A percentile compares a stretch with the other conserved stretches of the same genome.
These are phyloP conservation scores for Gypsophila paniculata DNA, from an alignment of 179 eudicot genomes.

Conservation along the genomic window DNA sequence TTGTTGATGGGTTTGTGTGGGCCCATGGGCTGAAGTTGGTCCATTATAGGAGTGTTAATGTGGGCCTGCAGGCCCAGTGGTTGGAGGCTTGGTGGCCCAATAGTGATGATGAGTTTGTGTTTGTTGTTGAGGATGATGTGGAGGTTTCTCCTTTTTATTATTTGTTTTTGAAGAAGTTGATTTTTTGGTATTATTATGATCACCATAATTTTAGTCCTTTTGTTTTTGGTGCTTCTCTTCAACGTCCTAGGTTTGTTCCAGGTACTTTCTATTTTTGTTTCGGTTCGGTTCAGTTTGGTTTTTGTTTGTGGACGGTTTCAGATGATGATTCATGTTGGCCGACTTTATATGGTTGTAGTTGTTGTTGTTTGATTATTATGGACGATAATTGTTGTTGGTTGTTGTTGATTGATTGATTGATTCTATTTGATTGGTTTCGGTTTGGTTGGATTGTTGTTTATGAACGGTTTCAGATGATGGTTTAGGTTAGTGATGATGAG, in stretches of 20 bases:
- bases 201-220: slow-evolving; percentile 55
- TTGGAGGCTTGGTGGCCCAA: slow-evolving; percentile 95
- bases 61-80: slow-evolving; percentile 95
- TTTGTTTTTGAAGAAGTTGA: slow-evolving; percentile 54
- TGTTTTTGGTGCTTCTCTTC: slow-evolving; percentile 83
- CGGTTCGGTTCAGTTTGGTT: not conserved
- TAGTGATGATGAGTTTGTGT: slow-evolving; percentile 77
- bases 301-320: not conserved
- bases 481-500: too few relatives aligned
- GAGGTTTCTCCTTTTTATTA: slow-evolving; percentile 79
- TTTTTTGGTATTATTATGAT: slow-evolving; percentile 60
- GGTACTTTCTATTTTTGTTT: slow-evolving; percentile 44
- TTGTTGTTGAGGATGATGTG: slow-evolving; percentile 94
- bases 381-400: too few relatives aligned
- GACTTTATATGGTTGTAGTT: too few relatives aligned
- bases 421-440: too few relatives aligned
- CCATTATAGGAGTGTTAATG: slow-evolving; percentile 74
- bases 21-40: slow-evolving; percentile 64
- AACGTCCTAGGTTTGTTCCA: slow-evolving; percentile 96
- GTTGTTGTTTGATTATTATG: too few relatives aligned
- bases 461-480: too few relatives aligned
- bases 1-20: slow-evolving; percentile 81
- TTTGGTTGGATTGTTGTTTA: too few relatives aligned
- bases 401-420: too few relatives aligned
- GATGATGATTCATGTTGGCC: too few relatives aligned